These are phyloP conservation scores for Dorcoceras hygrometricum DNA, from an alignment of 257 asterid genomes.

Conservation along the genomic window DNA sequence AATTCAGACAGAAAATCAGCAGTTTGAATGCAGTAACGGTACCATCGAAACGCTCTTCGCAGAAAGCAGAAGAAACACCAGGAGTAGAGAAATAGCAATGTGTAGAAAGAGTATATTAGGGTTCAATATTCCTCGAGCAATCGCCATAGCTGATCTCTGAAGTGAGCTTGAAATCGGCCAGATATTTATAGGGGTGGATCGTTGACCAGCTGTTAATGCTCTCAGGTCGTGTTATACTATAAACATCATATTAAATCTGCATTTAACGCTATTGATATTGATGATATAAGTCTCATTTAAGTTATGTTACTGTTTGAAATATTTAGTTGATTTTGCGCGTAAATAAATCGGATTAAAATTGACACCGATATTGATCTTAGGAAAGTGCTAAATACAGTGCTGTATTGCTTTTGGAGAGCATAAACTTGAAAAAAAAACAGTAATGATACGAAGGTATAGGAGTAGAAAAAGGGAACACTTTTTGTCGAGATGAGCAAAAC, in stretches of 20 bases:
- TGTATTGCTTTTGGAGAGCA: no score
- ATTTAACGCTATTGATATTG: background rate
- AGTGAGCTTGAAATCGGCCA: background rate
- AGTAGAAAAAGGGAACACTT: background rate
- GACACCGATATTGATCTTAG: no score
- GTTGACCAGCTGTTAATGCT: background rate
- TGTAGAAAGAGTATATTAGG: slow-evolving; percentile 36
- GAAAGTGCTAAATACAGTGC: no score
- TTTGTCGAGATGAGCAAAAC: slow-evolving; percentile 7
- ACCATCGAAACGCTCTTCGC: slow-evolving; percentile 53
- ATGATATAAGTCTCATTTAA: no score
- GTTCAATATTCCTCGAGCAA: slow-evolving; percentile 25
- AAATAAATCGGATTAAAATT: no score
- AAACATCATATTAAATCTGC: no score
- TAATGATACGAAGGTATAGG: background rate
- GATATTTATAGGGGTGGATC: background rate
- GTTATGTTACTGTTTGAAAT: background rate
- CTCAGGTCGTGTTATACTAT: no score
- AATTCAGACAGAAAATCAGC: background rate
- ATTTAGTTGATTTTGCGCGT: no score
- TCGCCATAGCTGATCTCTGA: slow-evolving; percentile 30
- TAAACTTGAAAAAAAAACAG: slow-evolving; percentile 6
- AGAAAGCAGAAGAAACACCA: slow-evolving; percentile 44
- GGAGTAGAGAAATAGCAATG: slow-evolving; percentile 26
- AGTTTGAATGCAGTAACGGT: background rate